Base-by-base conservation (phyloP, 306 rosid genomes). In the Cucurbita maxima region DNA sequence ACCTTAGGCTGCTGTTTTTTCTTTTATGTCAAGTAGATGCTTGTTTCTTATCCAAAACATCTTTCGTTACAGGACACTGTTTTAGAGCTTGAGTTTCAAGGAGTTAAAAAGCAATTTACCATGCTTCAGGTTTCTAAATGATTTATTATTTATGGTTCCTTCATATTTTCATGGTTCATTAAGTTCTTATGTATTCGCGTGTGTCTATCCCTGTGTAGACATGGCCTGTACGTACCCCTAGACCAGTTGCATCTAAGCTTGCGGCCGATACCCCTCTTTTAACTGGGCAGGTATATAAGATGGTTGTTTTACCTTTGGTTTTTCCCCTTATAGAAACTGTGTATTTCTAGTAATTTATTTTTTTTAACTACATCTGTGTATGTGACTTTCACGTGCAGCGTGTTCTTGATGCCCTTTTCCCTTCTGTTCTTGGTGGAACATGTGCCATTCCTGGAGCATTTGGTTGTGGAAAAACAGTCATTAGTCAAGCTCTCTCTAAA, bases 401-500 rank as follows among this genome's bases (percentile, higher is more conserved):
- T 57, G 97, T 89, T 88, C 97, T 95, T 86, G 99, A 95, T 89
- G 99, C 99, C 37, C 99, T 95, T 75, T 95, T 95, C 80, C 99
- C 99, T 64, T 95, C 99, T 9, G 99, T 95, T 79, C 99, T 95
- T 80, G 99, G 99, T 69, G 99, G 99, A 63, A 95, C 99, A 44
- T 95, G 99, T 87, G 99, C 99, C 84, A 95, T 95, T 18, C 99
- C 99, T 72, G 97, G 97, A 61, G 99, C 99, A 73, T 95, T 95
- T 80, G 99, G 99, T 67, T 95, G 99, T 84, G 99, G 99, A 40
- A 95, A 95, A 84, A 95, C 99, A 8, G 99, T 95, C 77, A 91
- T 95, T 80, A 95, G 99, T 87, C 99, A 95, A 78, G 99, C 99
- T 74, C 99, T 95, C 84, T 95, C 99, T 30, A 95, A 95, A 90